phyloP scores from a whole-genome alignment of 495 filamentous ascomycete species.

The Xylaria cubensis region DNA sequence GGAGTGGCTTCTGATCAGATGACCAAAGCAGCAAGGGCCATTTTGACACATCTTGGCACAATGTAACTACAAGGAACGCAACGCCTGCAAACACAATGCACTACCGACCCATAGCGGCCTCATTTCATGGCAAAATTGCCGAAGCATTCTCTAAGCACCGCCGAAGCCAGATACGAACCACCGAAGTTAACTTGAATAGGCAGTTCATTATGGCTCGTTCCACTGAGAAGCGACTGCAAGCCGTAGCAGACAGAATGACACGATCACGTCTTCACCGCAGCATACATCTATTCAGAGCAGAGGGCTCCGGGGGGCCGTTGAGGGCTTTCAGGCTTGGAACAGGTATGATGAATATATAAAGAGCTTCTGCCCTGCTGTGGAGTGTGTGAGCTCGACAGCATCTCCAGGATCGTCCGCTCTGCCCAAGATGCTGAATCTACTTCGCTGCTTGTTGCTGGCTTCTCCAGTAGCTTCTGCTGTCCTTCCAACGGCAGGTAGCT shows the following conservation, averaged over 20 bases:
- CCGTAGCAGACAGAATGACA: neutral
- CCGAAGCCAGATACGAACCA: neutral
- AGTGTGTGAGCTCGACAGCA: neutral
- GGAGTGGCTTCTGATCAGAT: no score
- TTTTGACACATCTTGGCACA: neutral
- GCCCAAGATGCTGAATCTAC: neutral
- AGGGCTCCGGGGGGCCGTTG: neutral
- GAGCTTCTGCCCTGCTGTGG: neutral
- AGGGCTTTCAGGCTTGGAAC: neutral
- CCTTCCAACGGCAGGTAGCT: neutral
- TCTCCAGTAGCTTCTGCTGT: neutral
- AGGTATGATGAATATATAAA: neutral
- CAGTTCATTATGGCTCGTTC: neutral
- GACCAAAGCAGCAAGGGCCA: neutral
- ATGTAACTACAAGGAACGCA: neutral
- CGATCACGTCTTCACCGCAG: neutral
- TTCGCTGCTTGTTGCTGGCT: constrained; percentile 9
- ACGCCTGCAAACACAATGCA: neutral
- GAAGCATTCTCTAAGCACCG: neutral
- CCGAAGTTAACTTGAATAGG: constrained; percentile 13
- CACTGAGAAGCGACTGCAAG: neutral
- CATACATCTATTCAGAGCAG: neutral
- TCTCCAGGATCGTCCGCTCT: neutral
- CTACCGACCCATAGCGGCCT: neutral
- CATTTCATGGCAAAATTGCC: neutral